Base-by-base conservation (phyloP, 768 basidiomycete species). In the Pleurotus citrinopileatus region DNA sequence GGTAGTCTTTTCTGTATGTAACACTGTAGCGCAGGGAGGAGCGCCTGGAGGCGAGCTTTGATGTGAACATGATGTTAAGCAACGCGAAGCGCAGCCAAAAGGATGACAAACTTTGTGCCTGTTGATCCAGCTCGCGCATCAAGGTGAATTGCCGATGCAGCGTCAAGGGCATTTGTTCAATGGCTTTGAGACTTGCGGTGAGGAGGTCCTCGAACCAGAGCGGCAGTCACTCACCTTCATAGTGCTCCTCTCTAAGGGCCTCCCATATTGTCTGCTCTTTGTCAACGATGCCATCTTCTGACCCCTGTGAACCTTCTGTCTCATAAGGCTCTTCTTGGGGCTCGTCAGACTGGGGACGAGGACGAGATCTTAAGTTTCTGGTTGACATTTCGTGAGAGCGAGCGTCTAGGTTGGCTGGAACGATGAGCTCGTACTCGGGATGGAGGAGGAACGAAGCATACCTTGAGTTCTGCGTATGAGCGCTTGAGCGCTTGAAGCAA, bases 81-180 rank as follows among this genome's bases (percentile, higher is more conserved):
- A 23, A 38, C 25, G 44, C 4, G 12, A 19, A 38, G 36, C 52
- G 17, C 12, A 37, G 8, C 4, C 23, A 38, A 42, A 15, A 13
- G 19, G 9, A 52, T 55, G 8, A 59, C 74, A 40, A 46, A 88
- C 89, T 70, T 37, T 76, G 69, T 29, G 78, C 74, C 64, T 89
- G 83, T 53, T 82, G 74, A 59, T 93, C 91, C 29, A 91, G 71
- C 65, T 94, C 90, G 5, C 76, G 73, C 67, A 91, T 78, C 26
- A 94, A 72, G 26, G 78, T 75, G 61, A 84, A 84, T 50, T 86
- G 84, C 40, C 91, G 75, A 55, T 87, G 84, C 19, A 93, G 65
- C 23, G 86, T 84, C 52, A 91, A 69, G 0, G 91, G 91, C 6
- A 94, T 68, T 64, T 91, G 88, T 55, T 91, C 88, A 48, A 92